Evolutionary conservation across 371 early-diverging fungal species (phyloP), one percentile per base, ranked within the genome.

Genomic region (Dinochytrium kinnereticum): DNA sequence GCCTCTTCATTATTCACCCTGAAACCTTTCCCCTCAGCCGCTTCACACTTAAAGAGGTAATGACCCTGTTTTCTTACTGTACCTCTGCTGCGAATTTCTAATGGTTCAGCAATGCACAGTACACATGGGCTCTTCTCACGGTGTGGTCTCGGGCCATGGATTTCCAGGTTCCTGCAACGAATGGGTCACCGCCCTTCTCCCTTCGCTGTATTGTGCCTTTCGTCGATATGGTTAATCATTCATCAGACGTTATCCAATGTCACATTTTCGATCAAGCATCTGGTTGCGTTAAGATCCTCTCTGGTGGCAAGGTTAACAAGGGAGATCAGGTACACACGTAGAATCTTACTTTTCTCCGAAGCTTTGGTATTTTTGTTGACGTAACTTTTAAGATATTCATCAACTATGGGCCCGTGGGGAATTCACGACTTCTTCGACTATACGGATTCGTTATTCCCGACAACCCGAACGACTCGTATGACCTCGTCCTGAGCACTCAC

Each of bases 121-220:
- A 78, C 72, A 72, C n/a, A 39, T 80, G 81, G 81, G 81, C 81
- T 1, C 71, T 80, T 34, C 70, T 70, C 51, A 76, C 81, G 3
- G 70, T 80, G 39, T 80, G 76, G 75, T 51, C 53, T 24, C 51
- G 81, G 17, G 68, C 70, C 38, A 76, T 80, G 76, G 81, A 80
- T 59, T 80, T 80, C 53, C 31, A 31, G 2, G 0, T 49, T 36
- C 33, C 38, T 0, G 59, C n/a, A 10, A 10, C n/a, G 2, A 19
- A 2, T n/a, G 57, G 68, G 10, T 2, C 37, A 36, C 30, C 68
- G 21, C 66, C n/a, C 28, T 24, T 21, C 10, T 44, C 59, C 1
- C 28, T 80, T n/a, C 68, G 80, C n/a, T 70, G 72, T 59, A 74
- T 81, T 21, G 81, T 73, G n/a, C 81, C 81, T 19, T 74, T 74